Percentiles rank a stretch among this genome's conserved stretches.
These are phyloP conservation scores for Talaromyces piceae DNA, from an alignment of 2,329 filamentous ascomycete genomes.

Conservation along the genomic window DNA sequence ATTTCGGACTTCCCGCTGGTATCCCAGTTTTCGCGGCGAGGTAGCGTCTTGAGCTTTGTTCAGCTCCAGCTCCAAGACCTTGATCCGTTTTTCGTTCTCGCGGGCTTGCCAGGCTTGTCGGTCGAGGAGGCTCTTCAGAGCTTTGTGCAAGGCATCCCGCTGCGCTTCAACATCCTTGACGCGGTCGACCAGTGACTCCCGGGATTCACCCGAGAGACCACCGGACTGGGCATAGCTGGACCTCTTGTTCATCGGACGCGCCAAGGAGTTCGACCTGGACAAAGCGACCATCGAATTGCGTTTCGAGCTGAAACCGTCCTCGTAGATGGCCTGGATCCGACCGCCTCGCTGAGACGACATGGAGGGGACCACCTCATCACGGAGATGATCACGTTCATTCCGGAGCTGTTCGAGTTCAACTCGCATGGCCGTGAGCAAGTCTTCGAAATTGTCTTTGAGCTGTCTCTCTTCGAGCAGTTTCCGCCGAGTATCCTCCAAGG, in stretches of 20 bases:
- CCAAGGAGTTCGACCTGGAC: conserved; percentile 60
- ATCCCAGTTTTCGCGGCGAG: conserved; percentile 67
- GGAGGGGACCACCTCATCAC: conserved; percentile 78
- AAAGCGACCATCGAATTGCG: conserved; percentile 47
- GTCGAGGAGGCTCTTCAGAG: conserved; percentile 75
- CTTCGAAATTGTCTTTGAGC: conserved; percentile 88
- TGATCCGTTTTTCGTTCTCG: conserved; percentile 75
- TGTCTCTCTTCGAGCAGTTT: conserved; percentile 77
- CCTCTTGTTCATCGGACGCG: conserved; percentile 43
- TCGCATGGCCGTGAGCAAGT: conserved; percentile 75
- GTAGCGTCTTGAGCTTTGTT: conserved; percentile 57
- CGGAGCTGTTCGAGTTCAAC: conserved; percentile 72
- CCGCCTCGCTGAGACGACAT: conserved; percentile 43
- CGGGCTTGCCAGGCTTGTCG: conserved; percentile 78
- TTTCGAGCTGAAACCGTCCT: conserved; percentile 35
- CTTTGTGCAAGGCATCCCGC: conserved; percentile 81
- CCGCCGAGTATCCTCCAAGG: conserved; percentile 74
- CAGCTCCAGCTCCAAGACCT: conserved; percentile 67
- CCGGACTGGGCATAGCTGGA: conserved; percentile 20
- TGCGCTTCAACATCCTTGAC: conserved; percentile 91
- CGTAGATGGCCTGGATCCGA: conserved; percentile 54
- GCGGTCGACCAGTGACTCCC: conserved; percentile 66
- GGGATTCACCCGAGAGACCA: conserved; percentile 52
- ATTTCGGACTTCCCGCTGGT: conserved; percentile 72
- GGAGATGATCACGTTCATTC: conserved; percentile 75